phyloP scores from a whole-genome alignment of 164 flowering plant species.

The Pachysandra terminalis region DNA sequence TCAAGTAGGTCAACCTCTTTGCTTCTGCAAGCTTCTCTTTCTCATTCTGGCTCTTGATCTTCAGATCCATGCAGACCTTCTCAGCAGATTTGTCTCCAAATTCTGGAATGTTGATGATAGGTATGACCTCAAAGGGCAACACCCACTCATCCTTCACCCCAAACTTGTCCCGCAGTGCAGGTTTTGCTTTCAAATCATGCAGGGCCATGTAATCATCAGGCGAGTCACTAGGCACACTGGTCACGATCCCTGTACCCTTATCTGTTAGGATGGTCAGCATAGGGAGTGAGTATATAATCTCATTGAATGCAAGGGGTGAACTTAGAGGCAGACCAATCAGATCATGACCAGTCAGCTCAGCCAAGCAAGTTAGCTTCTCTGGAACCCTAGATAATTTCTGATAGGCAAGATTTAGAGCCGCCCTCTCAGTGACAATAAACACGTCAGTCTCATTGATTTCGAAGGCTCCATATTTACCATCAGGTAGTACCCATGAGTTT shows the following conservation, averaged over 20 bases:
- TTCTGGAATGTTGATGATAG: constrained; percentile 66
- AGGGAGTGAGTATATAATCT: constrained; percentile 67
- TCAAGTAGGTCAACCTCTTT: constrained; percentile 66
- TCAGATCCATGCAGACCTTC: constrained; percentile 62
- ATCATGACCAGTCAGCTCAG: constrained; percentile 73
- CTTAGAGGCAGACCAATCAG: constrained; percentile 74
- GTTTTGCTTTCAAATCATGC: constrained; percentile 69
- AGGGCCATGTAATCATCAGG: constrained; percentile 88
- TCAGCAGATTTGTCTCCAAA: constrained; percentile 72
- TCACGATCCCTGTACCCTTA: constrained; percentile 87
- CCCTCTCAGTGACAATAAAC: constrained; percentile 61
- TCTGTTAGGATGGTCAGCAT: constrained; percentile 71
- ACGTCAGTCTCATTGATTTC: constrained; percentile 83
- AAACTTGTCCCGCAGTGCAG: constrained; percentile 57
- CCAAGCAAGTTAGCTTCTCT: constrained; percentile 70
- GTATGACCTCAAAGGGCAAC: constrained; percentile 58
- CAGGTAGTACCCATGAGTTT: constrained; percentile 87
- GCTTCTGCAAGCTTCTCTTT: constrained; percentile 78
- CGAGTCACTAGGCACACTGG: constrained; percentile 93
- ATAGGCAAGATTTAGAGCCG: constrained; percentile 84
- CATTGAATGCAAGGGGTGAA: constrained; percentile 55
- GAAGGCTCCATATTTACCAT: constrained; percentile 87
- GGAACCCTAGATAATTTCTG: constrained; percentile 66
- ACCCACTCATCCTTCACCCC: constrained; percentile 85
- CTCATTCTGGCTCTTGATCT: constrained; percentile 80